phyloP scores from a whole-genome alignment of 805 yeast genomes.

The Saccharomyces paradoxus region DNA sequence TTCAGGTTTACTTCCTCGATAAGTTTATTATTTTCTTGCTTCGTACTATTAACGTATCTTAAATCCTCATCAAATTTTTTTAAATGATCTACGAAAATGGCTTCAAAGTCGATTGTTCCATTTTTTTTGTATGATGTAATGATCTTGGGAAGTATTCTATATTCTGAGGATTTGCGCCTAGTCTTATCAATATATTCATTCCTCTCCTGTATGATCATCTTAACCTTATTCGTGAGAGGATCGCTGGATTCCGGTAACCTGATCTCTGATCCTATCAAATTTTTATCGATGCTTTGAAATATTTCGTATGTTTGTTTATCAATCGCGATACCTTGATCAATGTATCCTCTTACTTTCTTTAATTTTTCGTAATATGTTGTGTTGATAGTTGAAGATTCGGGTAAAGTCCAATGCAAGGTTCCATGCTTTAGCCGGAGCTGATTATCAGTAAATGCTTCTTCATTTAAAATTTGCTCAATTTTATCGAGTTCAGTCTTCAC shows the following conservation, averaged over 20 bases:
- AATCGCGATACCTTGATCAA: slow-evolving; percentile 51
- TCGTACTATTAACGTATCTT: slow-evolving; percentile 37
- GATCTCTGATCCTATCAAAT: slow-evolving; percentile 35
- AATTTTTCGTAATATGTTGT: slow-evolving; percentile 33
- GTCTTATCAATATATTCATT: slow-evolving; percentile 32
- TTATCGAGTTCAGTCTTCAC: slow-evolving; percentile 38
- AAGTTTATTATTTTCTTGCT: slow-evolving; percentile 32
- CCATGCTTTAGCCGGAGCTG: slow-evolving; percentile 46
- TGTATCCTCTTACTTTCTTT: slow-evolving; percentile 38
- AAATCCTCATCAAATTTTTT: slow-evolving; percentile 44
- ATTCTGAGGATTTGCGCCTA: slow-evolving; percentile 38
- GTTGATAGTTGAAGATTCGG: slow-evolving; percentile 39
- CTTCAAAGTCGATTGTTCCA: slow-evolving; percentile 32
- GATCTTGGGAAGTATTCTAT: slow-evolving; percentile 45
- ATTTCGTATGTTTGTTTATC: slow-evolving; percentile 46
- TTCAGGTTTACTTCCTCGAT: slow-evolving; percentile 32
- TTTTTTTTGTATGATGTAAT: slow-evolving; percentile 39
- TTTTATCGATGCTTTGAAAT: slow-evolving; percentile 41
- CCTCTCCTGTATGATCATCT: slow-evolving; percentile 30
- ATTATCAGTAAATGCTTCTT: slow-evolving; percentile 51
- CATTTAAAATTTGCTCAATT: slow-evolving; percentile 37
- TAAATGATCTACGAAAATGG: slow-evolving; percentile 37
- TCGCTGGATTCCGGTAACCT: slow-evolving; percentile 26
- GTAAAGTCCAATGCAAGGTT: slow-evolving; percentile 45
- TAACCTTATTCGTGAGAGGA: slow-evolving; percentile 30